A percentile compares a stretch with the other conserved stretches of the same genome.
Evolutionary conservation across 1,284 basidiomycete genomes (phyloP).

Genomic region (Cryptococcus sp.): DNA sequence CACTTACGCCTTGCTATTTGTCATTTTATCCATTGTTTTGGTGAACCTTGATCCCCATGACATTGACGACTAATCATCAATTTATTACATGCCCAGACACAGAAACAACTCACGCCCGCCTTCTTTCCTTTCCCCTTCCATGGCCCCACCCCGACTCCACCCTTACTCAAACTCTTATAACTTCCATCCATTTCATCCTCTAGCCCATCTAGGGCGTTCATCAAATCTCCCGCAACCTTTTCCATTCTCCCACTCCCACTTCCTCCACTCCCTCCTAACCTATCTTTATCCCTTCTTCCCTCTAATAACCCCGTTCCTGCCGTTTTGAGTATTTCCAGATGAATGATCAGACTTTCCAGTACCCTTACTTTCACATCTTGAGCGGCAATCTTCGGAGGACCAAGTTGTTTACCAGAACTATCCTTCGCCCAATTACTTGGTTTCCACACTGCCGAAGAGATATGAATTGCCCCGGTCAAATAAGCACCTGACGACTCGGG

Average conservation of each 20-base stretch:
- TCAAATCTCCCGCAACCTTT: constrained; percentile 61
- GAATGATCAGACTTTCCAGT: constrained; percentile 23
- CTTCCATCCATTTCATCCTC: constrained; percentile 79
- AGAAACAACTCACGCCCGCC: constrained; percentile 55
- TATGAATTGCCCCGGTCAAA: constrained; percentile 77
- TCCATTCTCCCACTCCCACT: constrained; percentile 48
- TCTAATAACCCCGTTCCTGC: constrained; percentile 54
- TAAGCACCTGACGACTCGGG: constrained; percentile 77
- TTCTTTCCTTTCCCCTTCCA: constrained; percentile 76
- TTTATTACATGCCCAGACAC: too few relatives aligned
- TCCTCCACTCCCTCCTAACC: background rate
- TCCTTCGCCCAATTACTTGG: constrained; percentile 14
- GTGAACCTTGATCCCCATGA: constrained; percentile 76
- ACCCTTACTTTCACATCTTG: constrained; percentile 33
- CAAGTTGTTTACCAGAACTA: constrained; percentile 25
- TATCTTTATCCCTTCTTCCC: constrained; percentile 55
- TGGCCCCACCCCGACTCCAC: constrained; percentile 57
- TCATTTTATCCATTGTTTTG: constrained; percentile 81
- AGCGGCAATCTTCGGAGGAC: constrained; percentile 21
- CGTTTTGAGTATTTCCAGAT: constrained; percentile 23
- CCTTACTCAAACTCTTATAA: constrained; percentile 85
- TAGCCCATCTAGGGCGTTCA: constrained; percentile 57
- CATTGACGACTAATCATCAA: background rate
- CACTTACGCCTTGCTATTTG: constrained; percentile 82
- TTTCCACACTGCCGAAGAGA: constrained; percentile 80